Percentiles rank a stretch among this genome's conserved stretches.
Evolutionary conservation across 805 yeast genomes (phyloP).

Genomic region (Hanseniaspora valbyensis): DNA sequence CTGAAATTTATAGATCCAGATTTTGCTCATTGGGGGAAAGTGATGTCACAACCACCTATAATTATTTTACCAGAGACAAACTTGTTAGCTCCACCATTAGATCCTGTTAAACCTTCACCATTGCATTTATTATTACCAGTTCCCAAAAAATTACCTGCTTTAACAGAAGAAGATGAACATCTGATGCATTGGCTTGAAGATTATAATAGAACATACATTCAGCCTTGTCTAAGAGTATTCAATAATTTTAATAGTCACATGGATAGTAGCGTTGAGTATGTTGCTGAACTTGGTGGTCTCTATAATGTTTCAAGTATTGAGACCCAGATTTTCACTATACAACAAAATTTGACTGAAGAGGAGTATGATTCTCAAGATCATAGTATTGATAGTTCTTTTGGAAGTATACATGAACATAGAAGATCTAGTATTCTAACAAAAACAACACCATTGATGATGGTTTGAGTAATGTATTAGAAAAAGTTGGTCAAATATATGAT

Average conservation of each 20-base stretch:
- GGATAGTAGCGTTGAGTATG: constrained; percentile 49
- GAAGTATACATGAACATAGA: constrained; percentile 4
- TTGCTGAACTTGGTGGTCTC: constrained; percentile 67
- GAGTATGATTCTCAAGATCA: constrained; percentile 24
- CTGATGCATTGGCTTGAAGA: constrained; percentile 24
- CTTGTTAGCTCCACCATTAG: constrained; percentile 49
- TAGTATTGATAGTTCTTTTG: constrained; percentile 35
- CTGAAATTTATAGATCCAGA: constrained; percentile 78
- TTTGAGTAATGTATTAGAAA: constrained; percentile 50
- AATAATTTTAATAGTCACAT: constrained; percentile 22
- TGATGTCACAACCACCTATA: constrained; percentile 45
- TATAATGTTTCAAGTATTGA: constrained; percentile 52
- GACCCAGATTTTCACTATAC: constrained; percentile 19
- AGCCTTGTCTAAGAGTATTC: constrained; percentile 7
- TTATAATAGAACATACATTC: constrained; percentile 20
- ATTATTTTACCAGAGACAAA: constrained; percentile 42
- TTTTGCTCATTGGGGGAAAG: constrained; percentile 66
- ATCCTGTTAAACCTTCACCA: constrained; percentile 46
- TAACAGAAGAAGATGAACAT: constrained; percentile 21
- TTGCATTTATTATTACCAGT: constrained; percentile 53
- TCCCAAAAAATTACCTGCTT: constrained; percentile 33
- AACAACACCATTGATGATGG: constrained; percentile 44
- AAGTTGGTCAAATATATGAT: constrained; percentile 79
- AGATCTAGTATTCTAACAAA: not conserved
- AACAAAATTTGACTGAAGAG: constrained; percentile 11